phyloP scores from a whole-genome alignment of 371 early-diverging fungal genomes.

The Haplosporangium sp. region DNA sequence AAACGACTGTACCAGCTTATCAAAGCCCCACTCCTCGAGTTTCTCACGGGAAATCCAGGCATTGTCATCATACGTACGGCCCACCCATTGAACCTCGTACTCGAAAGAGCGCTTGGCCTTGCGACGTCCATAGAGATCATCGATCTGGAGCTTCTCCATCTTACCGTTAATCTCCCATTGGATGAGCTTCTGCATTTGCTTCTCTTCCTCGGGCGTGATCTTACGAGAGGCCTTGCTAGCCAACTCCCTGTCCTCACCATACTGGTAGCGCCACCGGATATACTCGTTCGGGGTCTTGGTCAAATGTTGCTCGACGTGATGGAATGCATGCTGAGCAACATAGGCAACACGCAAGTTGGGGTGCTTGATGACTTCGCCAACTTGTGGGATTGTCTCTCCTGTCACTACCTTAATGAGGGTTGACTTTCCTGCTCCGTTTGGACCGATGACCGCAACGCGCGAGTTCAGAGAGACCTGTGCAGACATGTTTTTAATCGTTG shows the following conservation, averaged over 20 bases:
- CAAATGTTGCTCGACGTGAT: conserved; percentile 78
- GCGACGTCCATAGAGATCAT: conserved; percentile 71
- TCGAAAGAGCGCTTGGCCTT: conserved; percentile 78
- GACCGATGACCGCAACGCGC: conserved; percentile 69
- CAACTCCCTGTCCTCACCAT: conserved; percentile 76
- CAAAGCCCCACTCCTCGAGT: conserved; percentile 76
- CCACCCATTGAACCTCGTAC: conserved; percentile 74
- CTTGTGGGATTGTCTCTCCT: conserved; percentile 73
- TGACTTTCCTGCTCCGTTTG: conserved; percentile 83
- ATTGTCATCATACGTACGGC: conserved; percentile 70
- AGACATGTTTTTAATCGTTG: conserved; percentile 66
- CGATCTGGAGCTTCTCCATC: conserved; percentile 73
- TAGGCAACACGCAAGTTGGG: conserved; percentile 79
- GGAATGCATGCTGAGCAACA: conserved; percentile 86
- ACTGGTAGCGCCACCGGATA: conserved; percentile 78
- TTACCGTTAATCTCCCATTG: conserved; percentile 61
- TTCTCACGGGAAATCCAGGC: conserved; percentile 80
- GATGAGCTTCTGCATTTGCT: conserved; percentile 69
- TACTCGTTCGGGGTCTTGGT: conserved; percentile 75
- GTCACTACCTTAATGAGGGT: conserved; percentile 89
- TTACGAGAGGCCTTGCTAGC: conserved; percentile 71
- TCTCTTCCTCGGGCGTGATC: conserved; percentile 73
- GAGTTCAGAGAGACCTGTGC: conserved; percentile 75
- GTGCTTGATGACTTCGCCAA: conserved; percentile 80
- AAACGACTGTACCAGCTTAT: conserved; percentile 71